Conservation (phyloP, 352 stramenopile species). For the Globisporangium middletonii region DNA sequence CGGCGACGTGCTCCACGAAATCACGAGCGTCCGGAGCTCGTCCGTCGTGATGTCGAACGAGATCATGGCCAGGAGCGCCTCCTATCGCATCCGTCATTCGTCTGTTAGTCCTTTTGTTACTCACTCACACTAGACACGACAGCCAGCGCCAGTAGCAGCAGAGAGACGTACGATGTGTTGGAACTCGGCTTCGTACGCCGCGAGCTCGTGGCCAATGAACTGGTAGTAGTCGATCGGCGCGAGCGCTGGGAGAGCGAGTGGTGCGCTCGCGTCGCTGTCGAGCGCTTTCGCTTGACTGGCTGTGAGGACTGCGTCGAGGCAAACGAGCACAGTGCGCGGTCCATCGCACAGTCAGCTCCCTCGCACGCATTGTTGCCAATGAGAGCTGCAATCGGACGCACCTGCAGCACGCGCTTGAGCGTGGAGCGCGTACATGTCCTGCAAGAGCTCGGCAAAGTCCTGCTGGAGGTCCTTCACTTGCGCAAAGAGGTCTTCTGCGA, state of each 20-base stretch:
- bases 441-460: conserved; percentile 45
- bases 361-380: no score
- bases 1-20: conserved; percentile 76
- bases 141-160: neutral
- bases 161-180: conserved; percentile 60
- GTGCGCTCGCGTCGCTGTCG: no score
- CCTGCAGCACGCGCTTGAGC: conserved; percentile 26
- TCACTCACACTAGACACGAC: neutral
- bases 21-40: conserved; percentile 67
- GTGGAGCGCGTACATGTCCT: conserved; percentile 55
- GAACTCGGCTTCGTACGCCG: conserved; percentile 73
- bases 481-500: conserved; percentile 59
- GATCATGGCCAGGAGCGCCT: conserved; percentile 54
- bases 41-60: conserved; percentile 67
- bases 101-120: neutral
- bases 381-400: conserved; percentile 11
- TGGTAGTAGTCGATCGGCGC: conserved; percentile 58
- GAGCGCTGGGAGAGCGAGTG: conserved; percentile 13
- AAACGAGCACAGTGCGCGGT: no score
- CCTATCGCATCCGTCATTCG: conserved; percentile 20
- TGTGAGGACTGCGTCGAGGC: no score
- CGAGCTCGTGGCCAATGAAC: conserved; percentile 61
- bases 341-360: neutral
- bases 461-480: conserved; percentile 44
- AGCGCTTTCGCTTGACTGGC: no score